Evolutionary conservation across 768 basidiomycete species (phyloP).

Genomic region (Psilocybe sp.): DNA sequence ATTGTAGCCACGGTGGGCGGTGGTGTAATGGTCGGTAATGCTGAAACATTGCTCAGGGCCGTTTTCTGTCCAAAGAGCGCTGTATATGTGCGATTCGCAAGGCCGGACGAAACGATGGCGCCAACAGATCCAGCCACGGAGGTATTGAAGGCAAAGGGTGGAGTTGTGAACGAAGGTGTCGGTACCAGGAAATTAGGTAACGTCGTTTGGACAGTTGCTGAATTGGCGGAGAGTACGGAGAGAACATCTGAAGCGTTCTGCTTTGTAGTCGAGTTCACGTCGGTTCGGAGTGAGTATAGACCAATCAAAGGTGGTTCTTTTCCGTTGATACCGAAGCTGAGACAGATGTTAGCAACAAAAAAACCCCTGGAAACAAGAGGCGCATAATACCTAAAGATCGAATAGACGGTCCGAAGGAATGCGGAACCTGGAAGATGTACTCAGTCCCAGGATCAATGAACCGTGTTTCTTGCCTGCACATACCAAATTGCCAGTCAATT

Average conservation of each 20-base stretch:
- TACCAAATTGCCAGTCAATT: constrained; percentile 82
- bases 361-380: not conserved
- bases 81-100: constrained; percentile 71
- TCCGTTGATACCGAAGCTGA: constrained; percentile 69
- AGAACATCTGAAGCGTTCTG: constrained; percentile 39
- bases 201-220: constrained; percentile 64
- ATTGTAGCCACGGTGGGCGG: constrained; percentile 52
- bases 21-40: constrained; percentile 55
- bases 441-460: not conserved
- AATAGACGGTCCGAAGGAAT: constrained; percentile 76
- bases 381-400: constrained; percentile 61
- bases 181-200: constrained; percentile 70
- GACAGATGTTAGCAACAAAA: constrained; percentile 3
- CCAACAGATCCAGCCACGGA: constrained; percentile 55
- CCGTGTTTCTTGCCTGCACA: constrained; percentile 1
- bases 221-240: constrained; percentile 56
- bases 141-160: constrained; percentile 67
- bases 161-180: constrained; percentile 62
- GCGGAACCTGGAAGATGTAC: constrained; percentile 42
- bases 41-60: constrained; percentile 40
- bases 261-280: constrained; percentile 31
- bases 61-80: constrained; percentile 47
- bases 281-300: constrained; percentile 59
- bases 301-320: constrained; percentile 79
- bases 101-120: constrained; percentile 54